phyloP scores from a whole-genome alignment of 805 yeast genomes.

The Teunomyces lycoperdinae region DNA sequence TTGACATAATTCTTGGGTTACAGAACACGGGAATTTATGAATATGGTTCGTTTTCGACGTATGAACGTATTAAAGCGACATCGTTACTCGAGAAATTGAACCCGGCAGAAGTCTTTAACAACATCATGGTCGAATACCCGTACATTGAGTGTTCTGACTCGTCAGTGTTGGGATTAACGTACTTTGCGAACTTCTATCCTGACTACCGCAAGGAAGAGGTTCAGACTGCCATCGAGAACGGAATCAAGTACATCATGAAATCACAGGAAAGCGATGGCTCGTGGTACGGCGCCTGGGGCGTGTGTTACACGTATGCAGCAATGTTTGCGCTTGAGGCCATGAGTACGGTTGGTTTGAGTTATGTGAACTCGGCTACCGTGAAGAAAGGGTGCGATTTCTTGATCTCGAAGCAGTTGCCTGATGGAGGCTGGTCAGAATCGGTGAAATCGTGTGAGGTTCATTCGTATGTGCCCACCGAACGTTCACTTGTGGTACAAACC shows the following conservation, averaged over 20 bases:
- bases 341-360: conserved; percentile 61
- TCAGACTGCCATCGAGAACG: conserved; percentile 64
- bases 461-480: conserved; percentile 63
- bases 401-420: conserved; percentile 67
- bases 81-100: conserved; percentile 72
- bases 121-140: conserved; percentile 97
- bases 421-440: conserved; percentile 98
- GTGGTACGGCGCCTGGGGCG: conserved; percentile 99
- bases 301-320: conserved; percentile 91
- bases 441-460: conserved; percentile 86
- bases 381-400: conserved; percentile 82
- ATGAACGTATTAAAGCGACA: conserved; percentile 83
- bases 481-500: conserved; percentile 80
- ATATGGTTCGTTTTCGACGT: conserved; percentile 89
- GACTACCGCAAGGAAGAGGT: conserved; percentile 68
- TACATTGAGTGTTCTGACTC: conserved; percentile 98
- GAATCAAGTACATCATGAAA: conserved; percentile 65
- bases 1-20: conserved; percentile 70
- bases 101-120: conserved; percentile 98
- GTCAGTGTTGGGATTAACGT: conserved; percentile 81
- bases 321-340: conserved; percentile 98
- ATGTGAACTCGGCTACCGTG: conserved; percentile 60
- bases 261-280: conserved; percentile 81
- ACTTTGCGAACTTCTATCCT: conserved; percentile 62
- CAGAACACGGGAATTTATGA: conserved; percentile 81